These are phyloP conservation scores for Melaleuca alternifolia DNA, from an alignment of 345 rosid genomes.

Conservation along the genomic window DNA sequence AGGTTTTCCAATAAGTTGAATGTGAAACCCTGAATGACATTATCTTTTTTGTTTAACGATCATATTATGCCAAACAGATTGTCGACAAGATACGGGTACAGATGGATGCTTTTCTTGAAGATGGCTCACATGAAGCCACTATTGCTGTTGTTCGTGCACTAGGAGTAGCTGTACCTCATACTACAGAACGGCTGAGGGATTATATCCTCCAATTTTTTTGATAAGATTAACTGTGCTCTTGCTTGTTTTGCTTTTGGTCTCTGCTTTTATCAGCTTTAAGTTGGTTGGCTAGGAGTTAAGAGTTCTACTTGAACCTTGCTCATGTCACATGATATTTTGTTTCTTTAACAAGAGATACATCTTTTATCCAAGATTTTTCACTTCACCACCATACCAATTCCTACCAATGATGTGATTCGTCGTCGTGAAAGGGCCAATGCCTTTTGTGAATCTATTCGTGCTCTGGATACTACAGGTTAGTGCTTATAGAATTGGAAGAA, in stretches of 20 bases:
- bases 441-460: constrained; percentile 90
- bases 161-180: constrained; percentile 79
- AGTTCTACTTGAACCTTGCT: not conserved
- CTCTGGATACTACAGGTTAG: constrained; percentile 92
- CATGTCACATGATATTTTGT: constrained; percentile 2
- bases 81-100: constrained; percentile 96
- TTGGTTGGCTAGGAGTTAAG: not conserved
- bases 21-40: not conserved
- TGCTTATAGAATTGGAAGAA: not conserved
- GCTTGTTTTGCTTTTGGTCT: not conserved
- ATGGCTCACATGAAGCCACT: constrained; percentile 95
- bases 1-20: not conserved
- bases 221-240: not conserved
- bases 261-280: not conserved
- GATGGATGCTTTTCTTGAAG: constrained; percentile 99
- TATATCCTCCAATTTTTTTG: constrained; percentile 46
- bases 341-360: constrained; percentile 46
- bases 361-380: constrained; percentile 84
- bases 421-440: constrained; percentile 85
- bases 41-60: not conserved
- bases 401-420: constrained; percentile 51
- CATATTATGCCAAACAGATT: constrained; percentile 35
- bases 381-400: constrained; percentile 48
- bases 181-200: constrained; percentile 84
- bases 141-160: constrained; percentile 85